These are phyloP conservation scores for Tulasnella sp. DNA, from an alignment of 768 basidiomycete species.

Conservation along the genomic window DNA sequence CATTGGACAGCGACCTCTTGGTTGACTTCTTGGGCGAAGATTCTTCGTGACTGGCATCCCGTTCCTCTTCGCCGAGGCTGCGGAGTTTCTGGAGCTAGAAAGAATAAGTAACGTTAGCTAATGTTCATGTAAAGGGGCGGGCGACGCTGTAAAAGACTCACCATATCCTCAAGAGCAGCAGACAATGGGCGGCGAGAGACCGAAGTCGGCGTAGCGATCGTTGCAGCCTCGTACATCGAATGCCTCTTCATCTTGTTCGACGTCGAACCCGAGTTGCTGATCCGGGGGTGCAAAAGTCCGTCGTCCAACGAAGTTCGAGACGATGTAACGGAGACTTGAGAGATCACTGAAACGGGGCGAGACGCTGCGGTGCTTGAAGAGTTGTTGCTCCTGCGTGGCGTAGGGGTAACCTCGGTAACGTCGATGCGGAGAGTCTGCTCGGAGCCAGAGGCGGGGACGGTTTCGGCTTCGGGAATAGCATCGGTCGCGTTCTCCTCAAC, in stretches of 20 bases:
- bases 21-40: background rate
- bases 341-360: background rate
- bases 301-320: conserved; percentile 22
- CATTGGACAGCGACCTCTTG: background rate
- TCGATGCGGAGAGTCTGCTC: background rate
- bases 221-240: conserved; percentile 10
- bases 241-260: conserved; percentile 13
- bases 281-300: background rate
- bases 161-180: conserved; percentile 25
- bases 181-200: background rate
- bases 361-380: background rate
- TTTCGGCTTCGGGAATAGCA: background rate
- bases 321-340: background rate
- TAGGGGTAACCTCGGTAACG: background rate
- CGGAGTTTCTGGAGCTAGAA: conserved; percentile 4
- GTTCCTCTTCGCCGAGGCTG: conserved; percentile 3
- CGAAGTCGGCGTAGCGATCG: background rate
- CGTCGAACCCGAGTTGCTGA: background rate
- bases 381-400: background rate
- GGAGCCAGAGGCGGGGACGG: background rate
- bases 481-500: background rate
- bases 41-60: background rate
- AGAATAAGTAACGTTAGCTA: background rate
- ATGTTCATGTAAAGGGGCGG: background rate
- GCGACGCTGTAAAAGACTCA: background rate